Base-by-base conservation (phyloP, 805 yeast species). In the Candida tallmaniae region DNA sequence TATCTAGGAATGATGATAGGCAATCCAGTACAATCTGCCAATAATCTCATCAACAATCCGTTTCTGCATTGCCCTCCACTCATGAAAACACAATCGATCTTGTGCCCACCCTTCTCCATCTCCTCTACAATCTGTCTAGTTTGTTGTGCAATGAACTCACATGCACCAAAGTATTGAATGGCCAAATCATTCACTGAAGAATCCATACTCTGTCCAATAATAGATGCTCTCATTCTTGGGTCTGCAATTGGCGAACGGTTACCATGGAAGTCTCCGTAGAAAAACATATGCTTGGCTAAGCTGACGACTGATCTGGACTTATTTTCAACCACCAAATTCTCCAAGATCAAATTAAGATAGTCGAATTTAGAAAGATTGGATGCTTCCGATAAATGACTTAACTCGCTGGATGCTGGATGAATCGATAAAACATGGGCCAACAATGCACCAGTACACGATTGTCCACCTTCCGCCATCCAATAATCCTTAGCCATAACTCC, bases 381-480 rank as follows among this genome's bases (percentile, higher is more conserved):
- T 14, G 79, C 76, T 44, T 77, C 84, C 0, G 96, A 78, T 23
- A 76, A 61, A 40, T 70, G 73, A 10, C 77, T 73, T 35, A 90
- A 70, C 51, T 85, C 87, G 2, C 76, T 65, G 47, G 79, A 78
- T 0, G 97, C 95, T 0, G 97, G 96, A 54, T 93, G 97, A 7
- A 85, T 81, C 9, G 85, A 71, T 41, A 93, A 60, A 11, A 90
- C 90, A 58, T 86, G 95, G 2, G 93, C 90, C 44, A 93, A 70
- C 25, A 93, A 72, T 20, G 94, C 96, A 47, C 98, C 98, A 2
- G 98, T 93, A 55, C 96, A 84, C 11, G 94, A 82, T 60, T 93
- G 98, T n/a, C 98, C 98, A 54, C 98, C 98, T 62, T 93, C 98
- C 10, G 97, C 96, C 44, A 89, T 70, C 97, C 97, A 93, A 51